phyloP scores from a whole-genome alignment of 495 filamentous ascomycete genomes.

The Ramalina peruviana region DNA sequence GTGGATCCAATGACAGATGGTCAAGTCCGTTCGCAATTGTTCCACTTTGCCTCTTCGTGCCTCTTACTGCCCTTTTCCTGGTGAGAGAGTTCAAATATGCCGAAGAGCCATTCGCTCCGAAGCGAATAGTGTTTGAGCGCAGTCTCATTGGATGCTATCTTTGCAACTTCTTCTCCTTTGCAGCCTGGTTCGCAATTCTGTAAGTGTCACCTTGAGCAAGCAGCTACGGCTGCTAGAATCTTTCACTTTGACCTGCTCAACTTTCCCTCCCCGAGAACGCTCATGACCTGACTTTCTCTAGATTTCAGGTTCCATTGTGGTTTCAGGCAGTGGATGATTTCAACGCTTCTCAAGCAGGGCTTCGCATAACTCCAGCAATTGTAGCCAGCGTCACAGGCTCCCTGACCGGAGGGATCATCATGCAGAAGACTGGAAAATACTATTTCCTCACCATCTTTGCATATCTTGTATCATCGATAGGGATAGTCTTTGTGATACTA shows the following conservation, averaged over 20 bases:
- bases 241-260: too few species aligned
- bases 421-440: constrained; percentile 65
- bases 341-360: constrained; percentile 49
- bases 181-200: constrained; percentile 44
- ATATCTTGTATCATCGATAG: constrained; percentile 38
- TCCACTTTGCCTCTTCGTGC: constrained; percentile 40
- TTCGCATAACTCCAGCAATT: constrained; percentile 55
- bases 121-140: constrained; percentile 62
- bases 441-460: constrained; percentile 56
- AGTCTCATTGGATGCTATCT: constrained; percentile 54
- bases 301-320: constrained; percentile 67
- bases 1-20: constrained; percentile 66
- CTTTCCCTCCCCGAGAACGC: too few species aligned
- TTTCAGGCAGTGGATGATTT: constrained; percentile 59
- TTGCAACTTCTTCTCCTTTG: constrained; percentile 67
- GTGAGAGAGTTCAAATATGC: constrained; percentile 61
- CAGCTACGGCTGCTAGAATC: too few species aligned
- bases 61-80: constrained; percentile 53
- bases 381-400: constrained; percentile 50
- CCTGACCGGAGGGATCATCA: constrained; percentile 52
- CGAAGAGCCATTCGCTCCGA: constrained; percentile 63
- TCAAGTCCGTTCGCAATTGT: constrained; percentile 41
- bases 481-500: constrained; percentile 40
- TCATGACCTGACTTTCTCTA: too few species aligned
- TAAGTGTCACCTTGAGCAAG: too few species aligned